Percentiles rank a stretch among this genome's conserved stretches.
Conservation (phyloP, 1,284 basidiomycete species). For the Puccinia sorghi region DNA sequence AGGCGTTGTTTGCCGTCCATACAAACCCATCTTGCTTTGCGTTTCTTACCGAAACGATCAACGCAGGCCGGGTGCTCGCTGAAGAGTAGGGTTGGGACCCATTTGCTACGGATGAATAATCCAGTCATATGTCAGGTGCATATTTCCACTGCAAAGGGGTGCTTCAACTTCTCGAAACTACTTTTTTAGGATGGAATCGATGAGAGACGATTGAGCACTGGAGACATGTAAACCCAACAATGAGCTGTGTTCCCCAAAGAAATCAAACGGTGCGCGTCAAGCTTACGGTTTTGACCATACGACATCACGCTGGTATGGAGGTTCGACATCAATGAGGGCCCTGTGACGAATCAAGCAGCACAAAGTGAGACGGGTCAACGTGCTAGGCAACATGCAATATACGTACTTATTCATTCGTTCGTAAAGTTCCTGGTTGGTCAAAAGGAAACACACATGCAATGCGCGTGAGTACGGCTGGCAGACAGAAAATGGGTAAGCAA, state of each 20-base stretch:
- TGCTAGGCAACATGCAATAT: not conserved
- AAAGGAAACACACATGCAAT: not conserved
- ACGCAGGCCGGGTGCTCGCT: conserved; percentile 17
- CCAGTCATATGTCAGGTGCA: not conserved
- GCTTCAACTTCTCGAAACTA: no score
- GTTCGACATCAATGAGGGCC: conserved; percentile 27
- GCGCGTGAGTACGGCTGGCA: not conserved
- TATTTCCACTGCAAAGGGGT: not conserved
- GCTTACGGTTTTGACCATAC: conserved; percentile 47
- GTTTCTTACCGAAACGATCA: not conserved
- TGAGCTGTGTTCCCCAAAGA: not conserved
- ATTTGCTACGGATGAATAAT: conserved; percentile 39
- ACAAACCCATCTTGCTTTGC: conserved; percentile 43
- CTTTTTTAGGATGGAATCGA: conserved; percentile 51
- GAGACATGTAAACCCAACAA: not conserved
- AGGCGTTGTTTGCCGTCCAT: conserved; percentile 50
- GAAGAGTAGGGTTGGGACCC: conserved; percentile 49
- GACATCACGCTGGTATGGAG: conserved; percentile 49
- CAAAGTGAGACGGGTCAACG: not conserved
- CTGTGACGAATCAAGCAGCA: conserved; percentile 3
- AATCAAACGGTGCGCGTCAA: not conserved
- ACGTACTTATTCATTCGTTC: conserved; percentile 36
- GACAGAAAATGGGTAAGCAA: not conserved
- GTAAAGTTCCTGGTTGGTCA: conserved; percentile 31
- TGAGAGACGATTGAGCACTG: conserved; percentile 43